Evolutionary conservation across 2,329 filamentous ascomycete genomes (phyloP).

Genomic region (Blumeria graminis): DNA sequence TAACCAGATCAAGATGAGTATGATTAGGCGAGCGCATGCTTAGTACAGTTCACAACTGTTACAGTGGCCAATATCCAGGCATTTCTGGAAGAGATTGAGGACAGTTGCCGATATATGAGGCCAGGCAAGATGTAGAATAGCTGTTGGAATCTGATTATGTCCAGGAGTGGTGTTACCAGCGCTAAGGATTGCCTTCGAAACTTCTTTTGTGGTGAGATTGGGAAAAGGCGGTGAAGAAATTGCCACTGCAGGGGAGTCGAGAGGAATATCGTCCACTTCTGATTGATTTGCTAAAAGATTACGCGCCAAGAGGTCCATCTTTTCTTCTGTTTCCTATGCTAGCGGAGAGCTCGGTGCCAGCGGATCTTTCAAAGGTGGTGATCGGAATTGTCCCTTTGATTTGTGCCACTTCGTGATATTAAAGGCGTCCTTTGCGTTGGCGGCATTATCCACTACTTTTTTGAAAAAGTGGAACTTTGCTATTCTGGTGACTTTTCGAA

Average conservation of each 20-base stretch:
- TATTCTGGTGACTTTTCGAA: too few relatives aligned
- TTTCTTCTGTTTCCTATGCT: not conserved
- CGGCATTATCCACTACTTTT: too few relatives aligned
- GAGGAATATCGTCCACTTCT: not conserved
- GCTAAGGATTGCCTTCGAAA: not conserved
- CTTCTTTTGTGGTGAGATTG: not conserved
- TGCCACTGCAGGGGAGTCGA: not conserved
- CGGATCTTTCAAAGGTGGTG: not conserved
- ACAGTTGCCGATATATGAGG: not conserved
- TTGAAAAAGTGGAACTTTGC: too few relatives aligned
- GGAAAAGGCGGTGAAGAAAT: not conserved
- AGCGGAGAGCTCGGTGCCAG: not conserved
- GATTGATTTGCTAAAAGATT: not conserved
- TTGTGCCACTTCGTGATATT: too few relatives aligned
- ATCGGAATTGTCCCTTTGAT: too few relatives aligned
- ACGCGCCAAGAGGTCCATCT: not conserved
- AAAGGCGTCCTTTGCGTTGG: too few relatives aligned
- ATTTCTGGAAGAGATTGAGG: not conserved
- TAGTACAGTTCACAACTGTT: too few relatives aligned
- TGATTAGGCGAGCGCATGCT: too few relatives aligned
- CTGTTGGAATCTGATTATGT: not conserved
- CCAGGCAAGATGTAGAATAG: not conserved
- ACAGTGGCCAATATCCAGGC: not conserved
- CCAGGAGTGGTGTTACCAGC: not conserved
- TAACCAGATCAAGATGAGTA: too few relatives aligned